Evolutionary conservation across 2,329 filamentous ascomycete species (phyloP), one percentile per base, ranked within the genome.

Genomic region (Talaromyces amestolkiae): DNA sequence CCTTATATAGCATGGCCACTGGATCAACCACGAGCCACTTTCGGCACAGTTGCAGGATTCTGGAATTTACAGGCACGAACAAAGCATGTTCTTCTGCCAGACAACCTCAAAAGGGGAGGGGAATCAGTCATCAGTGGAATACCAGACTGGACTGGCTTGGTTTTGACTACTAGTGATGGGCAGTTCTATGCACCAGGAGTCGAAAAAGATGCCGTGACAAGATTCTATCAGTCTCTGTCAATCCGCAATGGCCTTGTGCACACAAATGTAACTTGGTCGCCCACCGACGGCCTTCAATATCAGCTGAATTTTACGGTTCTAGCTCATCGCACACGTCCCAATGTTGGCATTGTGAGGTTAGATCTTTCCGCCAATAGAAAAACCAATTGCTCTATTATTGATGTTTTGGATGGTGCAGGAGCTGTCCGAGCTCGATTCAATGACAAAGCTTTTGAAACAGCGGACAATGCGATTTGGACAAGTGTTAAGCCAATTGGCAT

Each of bases 121-220:
- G 66, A 67, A 39, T 67, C 63, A 24, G 64, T 61, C 43, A 66
- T 67, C 22, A 63, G 63, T 31, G 66, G 58, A 9, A 66, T 67
- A 37, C 59, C 66, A 49, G 66, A 67, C 35, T 66, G 66, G 66
- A 67, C 63, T 24, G 66, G 51, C 3, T 56, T 67, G 41, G 33
- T 66, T 15, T 22, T 66, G 22, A 49, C 31, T 13, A 64, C 65
- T 9, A 58, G 17, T 39, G 54, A 66, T 33, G 61, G 65, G 13
- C 7, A 64, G 2, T 17, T 22, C 33, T 66, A 66, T 54, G 10
- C 19, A 45, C 65, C 65, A 13, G 65, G 65, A 17, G 65, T 66
- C 17, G 49, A 66, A 3, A 53, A 51, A n/a, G 27, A 11, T 2
- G 56, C 61, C 17, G 65, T 66, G 10, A 64, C 58, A 39, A 13